Percentiles rank a stretch among this genome's conserved stretches.
phyloP scores from a whole-genome alignment of 495 filamentous ascomycete species.

The Cercophora scortea region DNA sequence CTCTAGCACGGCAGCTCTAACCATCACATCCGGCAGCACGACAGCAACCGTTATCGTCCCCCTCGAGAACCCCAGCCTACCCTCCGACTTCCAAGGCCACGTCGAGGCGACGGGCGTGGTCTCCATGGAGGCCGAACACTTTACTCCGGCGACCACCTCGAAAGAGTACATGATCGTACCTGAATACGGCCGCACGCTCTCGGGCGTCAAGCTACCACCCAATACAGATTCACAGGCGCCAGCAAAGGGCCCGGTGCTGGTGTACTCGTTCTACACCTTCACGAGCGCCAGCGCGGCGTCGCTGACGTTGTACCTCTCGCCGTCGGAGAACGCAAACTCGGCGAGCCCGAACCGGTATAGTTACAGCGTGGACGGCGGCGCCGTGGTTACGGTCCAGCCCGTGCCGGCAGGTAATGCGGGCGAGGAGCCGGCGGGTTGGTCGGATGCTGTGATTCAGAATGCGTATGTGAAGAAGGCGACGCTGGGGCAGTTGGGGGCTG shows the following conservation, averaged over 20 bases:
- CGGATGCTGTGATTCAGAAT: slow-evolving; percentile 38
- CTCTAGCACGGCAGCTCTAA: slow-evolving; percentile 26
- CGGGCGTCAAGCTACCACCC: slow-evolving; percentile 42
- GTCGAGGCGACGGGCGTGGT: slow-evolving; percentile 46
- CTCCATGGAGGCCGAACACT: slow-evolving; percentile 51
- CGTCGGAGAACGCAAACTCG: slow-evolving; percentile 46
- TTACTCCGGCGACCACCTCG: slow-evolving; percentile 23
- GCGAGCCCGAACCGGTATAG: slow-evolving; percentile 46
- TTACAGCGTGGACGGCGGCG: slow-evolving; percentile 40
- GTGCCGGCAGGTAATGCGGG: slow-evolving; percentile 32
- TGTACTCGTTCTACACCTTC: slow-evolving; percentile 53
- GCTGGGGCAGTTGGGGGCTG: slow-evolving; percentile 28
- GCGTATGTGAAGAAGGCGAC: slow-evolving; percentile 44
- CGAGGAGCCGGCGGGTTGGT: slow-evolving; percentile 44
- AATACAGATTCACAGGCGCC: slow-evolving; percentile 33
- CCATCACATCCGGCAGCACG: slow-evolving; percentile 32
- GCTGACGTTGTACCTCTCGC: slow-evolving; percentile 46
- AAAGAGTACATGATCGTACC: slow-evolving; percentile 36
- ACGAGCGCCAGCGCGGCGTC: slow-evolving; percentile 33
- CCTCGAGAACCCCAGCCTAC: slow-evolving; percentile 39
- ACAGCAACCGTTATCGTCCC: slow-evolving; percentile 44
- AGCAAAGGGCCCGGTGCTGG: slow-evolving; percentile 37
- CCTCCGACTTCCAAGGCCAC: slow-evolving; percentile 46
- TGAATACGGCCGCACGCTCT: slow-evolving; percentile 44
- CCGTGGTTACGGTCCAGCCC: slow-evolving; percentile 36